These are phyloP conservation scores for Apostasia shenzhenica DNA, from an alignment of 106 monocot genomes.

Conservation along the genomic window DNA sequence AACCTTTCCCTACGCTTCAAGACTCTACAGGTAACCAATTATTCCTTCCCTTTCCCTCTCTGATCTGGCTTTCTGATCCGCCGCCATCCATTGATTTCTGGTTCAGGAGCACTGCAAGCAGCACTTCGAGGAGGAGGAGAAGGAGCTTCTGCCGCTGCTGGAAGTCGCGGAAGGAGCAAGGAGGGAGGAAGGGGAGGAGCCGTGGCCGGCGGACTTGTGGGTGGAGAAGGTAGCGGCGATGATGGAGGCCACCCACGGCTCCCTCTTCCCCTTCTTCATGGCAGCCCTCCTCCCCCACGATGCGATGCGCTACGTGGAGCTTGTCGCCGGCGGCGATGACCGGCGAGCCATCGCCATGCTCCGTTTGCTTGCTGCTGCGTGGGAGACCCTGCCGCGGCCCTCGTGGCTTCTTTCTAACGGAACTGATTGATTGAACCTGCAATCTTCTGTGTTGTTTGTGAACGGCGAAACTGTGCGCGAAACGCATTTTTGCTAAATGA, in stretches of 20 bases:
- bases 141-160: constrained; percentile 53
- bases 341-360: constrained; percentile 33
- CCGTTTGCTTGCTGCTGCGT: constrained; percentile 15
- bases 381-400: constrained; percentile 14
- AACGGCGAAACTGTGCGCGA: too few relatives aligned
- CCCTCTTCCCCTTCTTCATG: constrained; percentile 63
- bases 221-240: constrained; percentile 25
- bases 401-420: background rate
- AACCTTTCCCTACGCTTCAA: constrained; percentile 60
- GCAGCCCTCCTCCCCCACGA: constrained; percentile 61
- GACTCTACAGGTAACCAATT: constrained; percentile 30
- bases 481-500: too few relatives aligned
- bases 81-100: background rate
- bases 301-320: constrained; percentile 53
- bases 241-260: constrained; percentile 64
- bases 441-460: too few relatives aligned
- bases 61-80: too few relatives aligned
- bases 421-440: too few relatives aligned
- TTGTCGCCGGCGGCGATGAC: constrained; percentile 25
- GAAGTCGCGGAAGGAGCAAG: constrained; percentile 23
- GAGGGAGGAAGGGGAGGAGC: constrained; percentile 24
- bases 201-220: constrained; percentile 13
- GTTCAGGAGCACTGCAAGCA: constrained; percentile 62
- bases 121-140: constrained; percentile 80
- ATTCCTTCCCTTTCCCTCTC: background rate